Evolutionary conservation across 257 asterid genomes (phyloP), one percentile per base, ranked within the genome.

Genomic region (Vinca minor): DNA sequence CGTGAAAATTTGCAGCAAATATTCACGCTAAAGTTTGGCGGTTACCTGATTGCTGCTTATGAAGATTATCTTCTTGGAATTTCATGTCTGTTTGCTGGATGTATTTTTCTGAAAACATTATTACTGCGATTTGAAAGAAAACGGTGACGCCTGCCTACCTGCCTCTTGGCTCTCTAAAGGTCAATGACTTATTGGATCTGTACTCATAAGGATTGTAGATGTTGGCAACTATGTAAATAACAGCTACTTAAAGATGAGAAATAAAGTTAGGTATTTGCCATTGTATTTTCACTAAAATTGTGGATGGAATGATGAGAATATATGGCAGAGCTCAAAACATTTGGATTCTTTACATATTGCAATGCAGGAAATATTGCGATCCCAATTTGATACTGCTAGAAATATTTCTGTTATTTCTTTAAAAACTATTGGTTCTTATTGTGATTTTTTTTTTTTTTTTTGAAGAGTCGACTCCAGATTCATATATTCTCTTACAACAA

Each of bases 31-130:
- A 31, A 20, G 36, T 20, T 60, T 68, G 34, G 59, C 45, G 55
- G 10, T 62, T 28, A 44, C 41, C 7, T 8, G 31, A 29, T 25
- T 15, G 39, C 41, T 15, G 39, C 41, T 34, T 18, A 23, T 32
- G 65, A 45, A 57, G 68, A 48, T 36, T 35, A 48, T 58, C 71
- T 45, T 46, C 28, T 21, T 13, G 44, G 39, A 26, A 35, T 15
- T 26, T 26, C 15, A 44, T 14, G 28, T 44, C 4, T 34, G n/a
- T 57, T 45, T 12, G 47, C 25, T 14, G 48, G 52, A 54, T 54
- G 55, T 54, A 31, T n/a, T n/a, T 45, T 38, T n/a, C 38, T 38
- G 48, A 48, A 8, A 18, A 31, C 32, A 31, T 53, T 21, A n/a
- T 32, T 58, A 0, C 35, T 26, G 20, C 25, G 20, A 20, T 67